phyloP scores from a whole-genome alignment of 176 grass and related monocot species.

The Rhynchospora tenuis region DNA sequence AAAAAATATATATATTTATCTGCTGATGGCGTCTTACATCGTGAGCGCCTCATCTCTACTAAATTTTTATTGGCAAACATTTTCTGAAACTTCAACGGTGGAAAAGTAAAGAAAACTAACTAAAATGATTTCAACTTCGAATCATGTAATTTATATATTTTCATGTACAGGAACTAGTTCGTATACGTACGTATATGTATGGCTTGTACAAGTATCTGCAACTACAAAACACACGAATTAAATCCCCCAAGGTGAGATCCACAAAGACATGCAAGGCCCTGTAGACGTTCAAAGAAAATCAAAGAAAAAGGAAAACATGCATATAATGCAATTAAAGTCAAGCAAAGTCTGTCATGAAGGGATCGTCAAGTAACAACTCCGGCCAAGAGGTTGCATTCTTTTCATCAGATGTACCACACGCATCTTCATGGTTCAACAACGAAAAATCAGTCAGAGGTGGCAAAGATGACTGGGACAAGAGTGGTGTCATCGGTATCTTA shows the following conservation, averaged over 20 bases:
- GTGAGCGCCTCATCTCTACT: background rate
- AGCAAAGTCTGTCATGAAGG: constrained; percentile 62
- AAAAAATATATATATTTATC: background rate
- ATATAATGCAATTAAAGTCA: constrained; percentile 22
- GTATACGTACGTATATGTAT: background rate
- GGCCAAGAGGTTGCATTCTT: constrained; percentile 47
- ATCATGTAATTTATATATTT: constrained; percentile 10
- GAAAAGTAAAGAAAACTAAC: background rate
- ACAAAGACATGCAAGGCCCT: background rate
- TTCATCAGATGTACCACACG: constrained; percentile 36
- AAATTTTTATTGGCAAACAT: background rate
- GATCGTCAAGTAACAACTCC: constrained; percentile 56
- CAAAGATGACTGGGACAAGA: constrained; percentile 32
- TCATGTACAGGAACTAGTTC: constrained; percentile 15
- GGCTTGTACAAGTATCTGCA: constrained; percentile 8
- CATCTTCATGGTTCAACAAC: constrained; percentile 13
- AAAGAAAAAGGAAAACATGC: background rate
- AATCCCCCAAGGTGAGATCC: background rate
- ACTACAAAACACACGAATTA: constrained; percentile 1
- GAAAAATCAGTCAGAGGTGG: constrained; percentile 58
- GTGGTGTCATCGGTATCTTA: constrained; percentile 18
- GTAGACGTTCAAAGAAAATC: constrained; percentile 6
- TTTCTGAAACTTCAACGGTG: background rate
- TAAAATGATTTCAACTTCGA: background rate
- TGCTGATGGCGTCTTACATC: background rate